Evolutionary conservation across 495 filamentous ascomycete genomes (phyloP), one percentile per base, ranked within the genome.

Genomic region (Podospora sp.): DNA sequence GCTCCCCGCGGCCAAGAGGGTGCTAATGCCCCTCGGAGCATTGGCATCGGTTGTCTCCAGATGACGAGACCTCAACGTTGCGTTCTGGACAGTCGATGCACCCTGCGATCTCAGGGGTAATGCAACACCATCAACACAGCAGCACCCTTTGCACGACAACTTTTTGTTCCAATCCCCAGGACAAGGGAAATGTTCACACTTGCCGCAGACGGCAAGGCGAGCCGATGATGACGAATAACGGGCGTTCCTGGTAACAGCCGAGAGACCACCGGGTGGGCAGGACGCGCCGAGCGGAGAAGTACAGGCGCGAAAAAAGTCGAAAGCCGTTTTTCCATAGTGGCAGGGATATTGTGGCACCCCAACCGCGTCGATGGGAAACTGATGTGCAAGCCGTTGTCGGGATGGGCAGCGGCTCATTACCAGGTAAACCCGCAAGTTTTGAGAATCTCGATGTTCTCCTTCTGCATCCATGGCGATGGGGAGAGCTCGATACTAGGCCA

Each of bases 291-390:
- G 65, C 65, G 65, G 65, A 67, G 51, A 67, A 62, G 33, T 20
- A 11, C 59, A 21, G n/a, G 65, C 29, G n/a, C 50, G 4, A 49
- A 33, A 46, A 50, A 40, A 8, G 18, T 63, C 59, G 40, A 57
- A 20, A 51, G 18, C 50, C 59, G 40, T 67, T 67, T 67, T 67
- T 33, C 65, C 65, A 67, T 56, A 67, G 65, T 67, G 52, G 20
- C 11, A 24, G 35, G 27, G 16, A 66, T 60, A 66, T 66, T 60
- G 52, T 66, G 52, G 57, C 57, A 33, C 26, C 20, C 49, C 56
- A 26, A 60, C 46, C 35, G 49, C 46, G 40, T 56, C 65, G 29
- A 33, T 33, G 29, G 29, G 29, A 8, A 33, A 33, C 58, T 65
- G 50, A 21, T 51, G 22, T 21, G 53, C 12, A 24, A 18, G 29